Base-by-base conservation (phyloP, 1,284 basidiomycete genomes). In the Ceratobasidium sp. region DNA sequence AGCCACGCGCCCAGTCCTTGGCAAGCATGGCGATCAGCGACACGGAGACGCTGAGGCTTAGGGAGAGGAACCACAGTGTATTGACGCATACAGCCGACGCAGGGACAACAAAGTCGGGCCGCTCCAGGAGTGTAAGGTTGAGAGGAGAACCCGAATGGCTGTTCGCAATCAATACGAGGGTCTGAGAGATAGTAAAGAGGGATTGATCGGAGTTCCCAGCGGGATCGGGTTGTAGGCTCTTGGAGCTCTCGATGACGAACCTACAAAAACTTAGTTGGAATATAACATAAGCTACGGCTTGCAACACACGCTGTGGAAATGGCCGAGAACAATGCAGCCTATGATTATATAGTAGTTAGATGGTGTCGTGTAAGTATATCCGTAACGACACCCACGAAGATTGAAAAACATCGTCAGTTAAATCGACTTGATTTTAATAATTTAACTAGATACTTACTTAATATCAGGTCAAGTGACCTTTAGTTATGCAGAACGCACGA, bases 321-420 rank as follows among this genome's bases (percentile, higher is more conserved):
- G 10, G 70, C 70, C 15, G 70, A 72, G 42, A 72, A 72, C 15
- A 72, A 23, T 3, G 70, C 70, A 0, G 70, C 70, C 70, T 72
- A 23, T 20, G 9, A n/a, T 23, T 7, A 7, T 12, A 20, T n/a
- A 40, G 13, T 5, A 12, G 3, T 61, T 20, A 61, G n/a, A 10
- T 3, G 12, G 10, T 12, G 13, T 18, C 4, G 26, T 26, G 4
- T 20, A 46, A 18, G 23, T 15, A 18, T 2, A 42, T 7, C 23
- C 10, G 13, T 10, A n/a, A 26, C 12, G n/a, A 20, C 7, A 51
- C 70, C 61, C 33, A 72, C 70, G n/a, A 72, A 72, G 4, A 72
- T 56, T 72, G 33, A 33, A 20, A 13, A 7, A 60, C 12, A 40
- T 18, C 40, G n/a, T 13, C 28, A 18, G 18, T 7, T 68, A n/a